phyloP scores from a whole-genome alignment of 305 asterid species.

The Rubia tinctorum region DNA sequence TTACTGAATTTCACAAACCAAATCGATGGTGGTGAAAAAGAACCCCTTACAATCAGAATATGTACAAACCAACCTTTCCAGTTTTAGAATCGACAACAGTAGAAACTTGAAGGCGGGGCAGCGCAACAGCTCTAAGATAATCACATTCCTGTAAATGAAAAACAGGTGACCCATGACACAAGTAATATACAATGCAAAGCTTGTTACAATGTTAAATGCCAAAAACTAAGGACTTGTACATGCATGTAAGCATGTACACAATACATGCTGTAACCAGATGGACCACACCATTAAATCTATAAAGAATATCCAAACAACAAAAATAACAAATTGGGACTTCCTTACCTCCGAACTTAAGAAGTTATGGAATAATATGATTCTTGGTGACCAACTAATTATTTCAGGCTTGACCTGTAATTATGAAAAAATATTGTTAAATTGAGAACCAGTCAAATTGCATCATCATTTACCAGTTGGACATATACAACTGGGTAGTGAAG shows the following conservation, averaged over 20 bases:
- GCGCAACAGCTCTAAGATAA: conserved; percentile 71
- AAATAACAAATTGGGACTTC: conserved; percentile 5
- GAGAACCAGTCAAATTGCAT: background rate
- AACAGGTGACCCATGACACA: conserved; percentile 5
- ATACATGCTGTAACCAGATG: background rate
- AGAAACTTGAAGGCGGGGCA: conserved; percentile 69
- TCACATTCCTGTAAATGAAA: conserved; percentile 68
- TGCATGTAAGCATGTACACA: background rate
- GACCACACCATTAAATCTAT: background rate
- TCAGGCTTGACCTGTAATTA: conserved; percentile 73
- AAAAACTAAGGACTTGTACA: background rate
- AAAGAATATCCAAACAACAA: background rate
- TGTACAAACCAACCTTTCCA: conserved; percentile 60
- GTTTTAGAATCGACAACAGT: conserved; percentile 85
- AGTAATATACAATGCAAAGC: background rate
- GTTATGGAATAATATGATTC: conserved; percentile 60
- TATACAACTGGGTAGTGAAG: background rate
- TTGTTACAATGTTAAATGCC: background rate
- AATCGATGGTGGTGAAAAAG: background rate
- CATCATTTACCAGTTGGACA: background rate
- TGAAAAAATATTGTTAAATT: background rate
- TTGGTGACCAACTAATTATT: conserved; percentile 76
- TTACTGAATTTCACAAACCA: background rate
- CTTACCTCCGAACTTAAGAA: conserved; percentile 81
- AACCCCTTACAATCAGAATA: background rate